phyloP scores from a whole-genome alignment of 2,329 filamentous ascomycete genomes.

The Calonectria multiphialidica region DNA sequence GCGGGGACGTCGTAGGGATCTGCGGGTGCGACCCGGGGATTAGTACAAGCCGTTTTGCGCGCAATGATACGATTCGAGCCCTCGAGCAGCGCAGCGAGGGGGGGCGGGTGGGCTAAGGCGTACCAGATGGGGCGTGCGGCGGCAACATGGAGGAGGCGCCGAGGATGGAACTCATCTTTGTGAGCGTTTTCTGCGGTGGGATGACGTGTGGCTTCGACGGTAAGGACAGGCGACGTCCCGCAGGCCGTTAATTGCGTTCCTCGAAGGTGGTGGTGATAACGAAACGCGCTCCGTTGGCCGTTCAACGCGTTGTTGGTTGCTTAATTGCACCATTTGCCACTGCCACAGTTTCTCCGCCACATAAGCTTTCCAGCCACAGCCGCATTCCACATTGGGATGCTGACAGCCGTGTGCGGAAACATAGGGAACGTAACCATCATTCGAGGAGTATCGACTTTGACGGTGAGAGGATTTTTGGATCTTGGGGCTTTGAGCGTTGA shows the following conservation, averaged over 20 bases:
- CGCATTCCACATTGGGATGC: conserved; percentile 8
- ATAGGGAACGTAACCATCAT: neutral
- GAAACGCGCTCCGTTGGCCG: conserved; percentile 23
- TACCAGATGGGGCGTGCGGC: conserved; percentile 11
- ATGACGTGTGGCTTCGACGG: neutral
- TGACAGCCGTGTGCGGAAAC: neutral
- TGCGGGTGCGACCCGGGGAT: conserved; percentile 14
- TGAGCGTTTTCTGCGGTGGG: neutral
- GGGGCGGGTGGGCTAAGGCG: conserved; percentile 3
- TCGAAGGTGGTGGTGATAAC: conserved; percentile 15
- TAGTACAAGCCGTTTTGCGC: neutral
- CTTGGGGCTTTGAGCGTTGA: neutral
- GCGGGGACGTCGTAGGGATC: conserved; percentile 41
- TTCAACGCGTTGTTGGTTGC: conserved; percentile 21
- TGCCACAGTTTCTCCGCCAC: conserved; percentile 23
- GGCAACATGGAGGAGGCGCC: conserved; percentile 10
- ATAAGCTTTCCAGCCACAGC: conserved; percentile 18
- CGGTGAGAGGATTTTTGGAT: neutral
- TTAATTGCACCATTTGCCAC: conserved; percentile 25
- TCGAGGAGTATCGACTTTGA: too few relatives aligned
- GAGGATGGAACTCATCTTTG: neutral
- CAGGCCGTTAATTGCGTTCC: conserved; percentile 18
- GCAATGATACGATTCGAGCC: neutral
- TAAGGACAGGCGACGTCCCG: conserved; percentile 6
- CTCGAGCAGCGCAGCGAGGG: neutral